phyloP scores from a whole-genome alignment of 306 rosid genomes.

The Ceratonia siliqua region DNA sequence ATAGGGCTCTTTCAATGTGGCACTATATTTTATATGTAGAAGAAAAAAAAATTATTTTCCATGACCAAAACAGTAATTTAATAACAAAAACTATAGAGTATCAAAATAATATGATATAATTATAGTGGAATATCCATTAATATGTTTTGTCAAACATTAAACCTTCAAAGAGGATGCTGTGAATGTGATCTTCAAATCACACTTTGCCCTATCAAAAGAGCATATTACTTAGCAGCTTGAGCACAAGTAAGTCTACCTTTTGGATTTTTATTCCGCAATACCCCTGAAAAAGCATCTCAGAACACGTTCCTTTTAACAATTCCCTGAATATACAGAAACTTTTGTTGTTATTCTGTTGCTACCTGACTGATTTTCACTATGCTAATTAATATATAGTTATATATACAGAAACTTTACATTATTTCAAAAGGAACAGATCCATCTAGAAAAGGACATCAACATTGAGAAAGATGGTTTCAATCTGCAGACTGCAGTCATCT shows the following conservation, averaged over 20 bases:
- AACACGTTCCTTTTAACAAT: background rate
- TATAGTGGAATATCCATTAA: background rate
- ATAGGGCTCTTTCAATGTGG: no score
- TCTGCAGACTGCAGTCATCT: background rate
- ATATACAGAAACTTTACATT: background rate
- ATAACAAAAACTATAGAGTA: no score
- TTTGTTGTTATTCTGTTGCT: background rate
- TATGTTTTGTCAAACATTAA: conserved; percentile 7
- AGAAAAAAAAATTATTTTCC: no score
- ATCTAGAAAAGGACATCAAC: background rate
- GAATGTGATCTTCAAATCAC: conserved; percentile 1
- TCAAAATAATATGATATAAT: no score
- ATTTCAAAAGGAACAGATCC: background rate
- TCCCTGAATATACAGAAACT: background rate
- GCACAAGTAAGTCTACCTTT: background rate
- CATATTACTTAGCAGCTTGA: background rate
- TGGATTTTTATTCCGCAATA: no score
- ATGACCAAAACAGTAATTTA: no score
- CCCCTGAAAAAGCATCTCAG: background rate
- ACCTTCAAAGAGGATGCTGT: background rate
- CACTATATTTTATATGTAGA: no score
- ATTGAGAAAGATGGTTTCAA: background rate
- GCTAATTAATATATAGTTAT: background rate
- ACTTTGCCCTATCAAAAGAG: background rate
- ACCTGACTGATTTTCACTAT: background rate